A percentile compares a stretch with the other conserved stretches of the same genome.
These are phyloP conservation scores for Talaromyces marneffei DNA, from an alignment of 2,329 filamentous ascomycete genomes.

Conservation along the genomic window DNA sequence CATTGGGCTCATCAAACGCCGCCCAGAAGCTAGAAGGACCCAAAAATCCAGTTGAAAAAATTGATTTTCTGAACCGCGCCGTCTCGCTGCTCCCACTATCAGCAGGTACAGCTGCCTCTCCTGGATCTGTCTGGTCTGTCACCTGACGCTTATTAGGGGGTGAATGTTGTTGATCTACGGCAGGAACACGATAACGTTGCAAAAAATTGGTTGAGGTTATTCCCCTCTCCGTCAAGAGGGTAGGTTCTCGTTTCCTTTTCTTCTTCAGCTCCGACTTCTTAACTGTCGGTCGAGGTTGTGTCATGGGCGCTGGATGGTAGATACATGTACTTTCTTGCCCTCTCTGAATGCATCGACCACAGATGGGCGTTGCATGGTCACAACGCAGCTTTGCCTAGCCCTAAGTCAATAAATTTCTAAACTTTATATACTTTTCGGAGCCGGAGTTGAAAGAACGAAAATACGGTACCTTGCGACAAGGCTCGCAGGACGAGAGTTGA, in stretches of 20 bases:
- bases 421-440: neutral
- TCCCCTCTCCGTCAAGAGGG: conserved; percentile 3
- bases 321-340: conserved; percentile 13
- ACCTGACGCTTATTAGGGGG: neutral
- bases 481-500: conserved; percentile 21
- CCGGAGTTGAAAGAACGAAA: neutral
- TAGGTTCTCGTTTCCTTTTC: conserved; percentile 9
- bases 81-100: neutral
- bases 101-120: neutral
- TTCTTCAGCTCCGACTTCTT: neutral
- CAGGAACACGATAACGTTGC: conserved; percentile 8
- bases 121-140: neutral
- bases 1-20: conserved; percentile 15
- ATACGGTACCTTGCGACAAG: conserved; percentile 20
- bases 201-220: conserved; percentile 8
- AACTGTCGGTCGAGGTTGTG: conserved; percentile 2
- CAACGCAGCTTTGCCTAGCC: conserved; percentile 21
- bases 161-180: neutral
- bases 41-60: conserved; percentile 18
- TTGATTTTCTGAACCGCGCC: neutral
- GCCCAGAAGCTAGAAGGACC: conserved; percentile 20
- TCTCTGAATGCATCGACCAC: conserved; percentile 17
- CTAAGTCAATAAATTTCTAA: neutral
- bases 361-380: conserved; percentile 19
- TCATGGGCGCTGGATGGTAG: conserved; percentile 19